Evolutionary conservation across 192 early-diverging fungal genomes (phyloP).

Genomic region (Lobosporangium transversale): DNA sequence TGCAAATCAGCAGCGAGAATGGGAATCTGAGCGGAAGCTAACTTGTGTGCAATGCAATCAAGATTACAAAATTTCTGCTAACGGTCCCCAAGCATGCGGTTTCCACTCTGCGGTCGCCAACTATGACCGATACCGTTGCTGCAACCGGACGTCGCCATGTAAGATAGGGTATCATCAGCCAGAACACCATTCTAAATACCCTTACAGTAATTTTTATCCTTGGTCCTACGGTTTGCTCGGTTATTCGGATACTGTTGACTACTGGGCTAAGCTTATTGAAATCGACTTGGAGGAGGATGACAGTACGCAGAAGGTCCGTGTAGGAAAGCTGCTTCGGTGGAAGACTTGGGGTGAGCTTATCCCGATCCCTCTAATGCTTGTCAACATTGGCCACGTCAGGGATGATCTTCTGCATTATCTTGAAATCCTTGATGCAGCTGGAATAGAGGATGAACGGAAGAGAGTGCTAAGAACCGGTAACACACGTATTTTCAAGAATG

Average conservation of each 20-base stretch:
- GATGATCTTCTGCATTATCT: slow-evolving; percentile 43
- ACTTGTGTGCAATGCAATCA: slow-evolving; percentile 51
- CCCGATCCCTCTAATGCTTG: slow-evolving; percentile 45
- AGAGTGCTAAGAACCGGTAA: background rate
- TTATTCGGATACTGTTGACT: slow-evolving; percentile 50
- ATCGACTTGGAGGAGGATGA: slow-evolving; percentile 33
- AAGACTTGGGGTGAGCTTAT: slow-evolving; percentile 14
- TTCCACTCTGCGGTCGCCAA: slow-evolving; percentile 34
- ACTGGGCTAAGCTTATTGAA: slow-evolving; percentile 30
- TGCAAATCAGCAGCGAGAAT: slow-evolving; percentile 31
- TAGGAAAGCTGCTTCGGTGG: slow-evolving; percentile 56
- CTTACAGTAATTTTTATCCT: slow-evolving; percentile 44
- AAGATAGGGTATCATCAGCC: slow-evolving; percentile 24
- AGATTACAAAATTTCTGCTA: slow-evolving; percentile 44
- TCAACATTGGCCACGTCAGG: slow-evolving; percentile 52
- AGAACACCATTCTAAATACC: slow-evolving; percentile 52
- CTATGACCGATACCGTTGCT: slow-evolving; percentile 37
- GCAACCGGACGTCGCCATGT: slow-evolving; percentile 37
- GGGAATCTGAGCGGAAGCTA: slow-evolving; percentile 42
- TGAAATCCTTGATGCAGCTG: slow-evolving; percentile 28
- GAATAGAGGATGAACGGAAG: slow-evolving; percentile 22
- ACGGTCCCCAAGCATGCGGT: slow-evolving; percentile 47
- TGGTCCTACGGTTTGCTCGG: slow-evolving; percentile 30
- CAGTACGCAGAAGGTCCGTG: slow-evolving; percentile 23
- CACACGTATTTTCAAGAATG: slow-evolving; percentile 30